Conservation (phyloP, 257 asterid species). For the Hygrophila difformis region DNA sequence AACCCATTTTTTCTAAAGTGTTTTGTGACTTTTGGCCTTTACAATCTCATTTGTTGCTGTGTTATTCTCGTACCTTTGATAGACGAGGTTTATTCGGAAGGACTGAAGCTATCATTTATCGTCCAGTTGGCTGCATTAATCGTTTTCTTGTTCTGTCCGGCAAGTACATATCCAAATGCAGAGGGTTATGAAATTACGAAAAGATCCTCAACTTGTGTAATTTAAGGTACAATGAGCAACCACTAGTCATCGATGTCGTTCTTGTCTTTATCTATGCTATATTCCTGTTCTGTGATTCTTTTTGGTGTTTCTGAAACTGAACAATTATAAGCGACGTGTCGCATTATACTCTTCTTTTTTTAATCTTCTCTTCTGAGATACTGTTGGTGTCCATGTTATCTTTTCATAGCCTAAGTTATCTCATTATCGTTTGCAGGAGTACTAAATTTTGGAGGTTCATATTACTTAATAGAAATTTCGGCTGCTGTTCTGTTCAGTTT, state of each 20-base stretch:
- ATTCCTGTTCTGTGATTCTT: constrained; percentile 20
- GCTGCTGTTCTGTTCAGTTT: background rate
- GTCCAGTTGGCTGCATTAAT: too few species aligned
- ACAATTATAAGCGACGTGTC: constrained; percentile 28
- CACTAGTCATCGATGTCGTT: constrained; percentile 26
- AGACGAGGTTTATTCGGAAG: too few species aligned
- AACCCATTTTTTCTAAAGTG: too few species aligned
- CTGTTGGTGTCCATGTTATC: constrained; percentile 15
- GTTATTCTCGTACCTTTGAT: too few species aligned
- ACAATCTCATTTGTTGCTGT: too few species aligned
- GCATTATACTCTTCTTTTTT: constrained; percentile 21
- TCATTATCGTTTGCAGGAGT: constrained; percentile 7
- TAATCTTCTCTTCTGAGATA: constrained; percentile 12
- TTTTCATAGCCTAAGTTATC: constrained; percentile 21
- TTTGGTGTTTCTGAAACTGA: constrained; percentile 23
- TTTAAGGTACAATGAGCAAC: constrained; percentile 26
- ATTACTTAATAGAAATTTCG: background rate
- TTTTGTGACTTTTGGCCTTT: too few species aligned
- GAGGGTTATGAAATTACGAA: constrained; percentile 20
- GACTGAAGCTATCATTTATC: too few species aligned
- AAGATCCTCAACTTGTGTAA: constrained; percentile 19
- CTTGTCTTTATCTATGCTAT: constrained; percentile 29
- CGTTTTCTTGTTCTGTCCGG: too few species aligned
- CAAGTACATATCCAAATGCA: too few species aligned
- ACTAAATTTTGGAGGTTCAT: too few species aligned